phyloP scores from a whole-genome alignment of 345 rosid genomes.

The Rhodamnia argentea region DNA sequence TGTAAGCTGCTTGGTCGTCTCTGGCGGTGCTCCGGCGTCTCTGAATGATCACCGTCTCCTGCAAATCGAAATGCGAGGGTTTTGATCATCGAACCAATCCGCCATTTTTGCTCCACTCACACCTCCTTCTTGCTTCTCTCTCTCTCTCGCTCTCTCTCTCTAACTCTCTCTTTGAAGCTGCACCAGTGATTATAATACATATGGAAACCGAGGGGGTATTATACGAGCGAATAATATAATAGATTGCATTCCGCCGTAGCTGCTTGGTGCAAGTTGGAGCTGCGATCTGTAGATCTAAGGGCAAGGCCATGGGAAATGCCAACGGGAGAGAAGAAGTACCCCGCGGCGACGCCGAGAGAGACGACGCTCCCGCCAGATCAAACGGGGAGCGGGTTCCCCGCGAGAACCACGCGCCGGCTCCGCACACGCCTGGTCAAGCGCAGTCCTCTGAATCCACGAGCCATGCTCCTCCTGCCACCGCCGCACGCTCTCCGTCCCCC shows the following conservation, averaged over 20 bases:
- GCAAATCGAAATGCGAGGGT: background rate
- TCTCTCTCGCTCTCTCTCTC: background rate
- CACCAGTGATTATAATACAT: background rate
- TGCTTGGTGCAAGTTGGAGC: background rate
- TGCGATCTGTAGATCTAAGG: slow-evolving; percentile 1
- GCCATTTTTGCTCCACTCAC: background rate
- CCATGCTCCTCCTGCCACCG: slow-evolving; percentile 42
- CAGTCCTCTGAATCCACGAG: slow-evolving; percentile 38
- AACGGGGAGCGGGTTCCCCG: slow-evolving; percentile 14
- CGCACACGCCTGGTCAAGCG: slow-evolving; percentile 9
- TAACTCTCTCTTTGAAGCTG: background rate
- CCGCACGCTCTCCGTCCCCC: slow-evolving; percentile 54
- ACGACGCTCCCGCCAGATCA: slow-evolving; percentile 21
- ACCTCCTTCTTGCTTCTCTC: background rate
- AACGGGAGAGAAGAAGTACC: slow-evolving; percentile 44
- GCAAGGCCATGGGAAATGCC: slow-evolving; percentile 64
- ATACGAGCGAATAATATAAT: background rate
- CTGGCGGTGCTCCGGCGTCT: background rate
- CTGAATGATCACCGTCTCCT: background rate
- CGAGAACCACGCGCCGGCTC: slow-evolving; percentile 13
- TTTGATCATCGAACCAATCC: background rate
- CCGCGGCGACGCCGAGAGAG: background rate
- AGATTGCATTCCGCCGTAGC: background rate
- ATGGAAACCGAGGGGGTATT: background rate
- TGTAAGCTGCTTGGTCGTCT: background rate